Evolutionary conservation across 805 yeast species (phyloP), one percentile per base, ranked within the genome.

Genomic region (Yamadazyma ubonensis): DNA sequence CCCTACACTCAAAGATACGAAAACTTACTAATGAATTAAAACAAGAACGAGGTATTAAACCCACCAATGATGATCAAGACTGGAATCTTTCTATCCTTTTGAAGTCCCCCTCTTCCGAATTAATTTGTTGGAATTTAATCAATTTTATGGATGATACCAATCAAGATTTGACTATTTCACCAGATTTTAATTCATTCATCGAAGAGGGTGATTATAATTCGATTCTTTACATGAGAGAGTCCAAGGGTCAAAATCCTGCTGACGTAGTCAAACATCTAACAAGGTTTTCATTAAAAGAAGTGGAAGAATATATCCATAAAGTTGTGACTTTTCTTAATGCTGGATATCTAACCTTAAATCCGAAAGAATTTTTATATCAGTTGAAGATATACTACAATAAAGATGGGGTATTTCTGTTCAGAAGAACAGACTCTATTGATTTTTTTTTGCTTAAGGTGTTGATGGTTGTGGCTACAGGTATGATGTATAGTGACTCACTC

Each of bases 341-440:
- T 6, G 62, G 63, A 2, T 58, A 58, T 29, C 42, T 59, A 21
- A 55, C 59, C 2, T 38, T 59, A 8, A 54, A 57, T 30, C 52
- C 58, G 1, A 37, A 21, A 11, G 48, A 51, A 7, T 57, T 57
- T 37, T 39, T 43, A 21, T 17, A 22, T 8, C 46, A 33, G 26
- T 30, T 50, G 6, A 32, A 22, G 22, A 7, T 10, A 4, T 54
- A 53, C 33, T 59, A 53, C 28, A 37, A 40, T 1, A 23, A 26
- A 2, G 33, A 44, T 6, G 55, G 52, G 2, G 6, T 11, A 3
- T 39, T 42, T 17, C 16, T 12, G 10, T 30, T 16, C 26, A 42
- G 27, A 30, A 33, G 18, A 11, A 22, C 18, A 9, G 32, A 27
- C 4, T 23, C 6, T 6, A 18, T 33, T 4, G 54, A 50, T 30